Evolutionary conservation across 495 filamentous ascomycete species (phyloP), one percentile per base, ranked within the genome.

Genomic region (Parathielavia appendiculata): DNA sequence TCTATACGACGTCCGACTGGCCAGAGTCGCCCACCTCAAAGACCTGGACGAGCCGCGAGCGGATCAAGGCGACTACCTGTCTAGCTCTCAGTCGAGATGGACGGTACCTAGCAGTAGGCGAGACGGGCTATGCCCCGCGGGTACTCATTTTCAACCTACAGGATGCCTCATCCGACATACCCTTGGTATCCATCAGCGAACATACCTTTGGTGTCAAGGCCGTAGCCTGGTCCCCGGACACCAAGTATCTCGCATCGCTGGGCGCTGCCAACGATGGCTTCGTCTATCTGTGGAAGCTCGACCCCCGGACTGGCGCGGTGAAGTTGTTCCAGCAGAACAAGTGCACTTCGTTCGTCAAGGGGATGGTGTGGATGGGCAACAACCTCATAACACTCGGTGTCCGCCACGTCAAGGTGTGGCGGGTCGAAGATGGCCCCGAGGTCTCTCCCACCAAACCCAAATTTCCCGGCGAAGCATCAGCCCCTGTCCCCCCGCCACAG

Each of bases 61-160:
- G 91, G 59, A 87, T 96, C 66, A 96, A 96, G 71, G 90, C 92
- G n/a, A 89, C 91, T 1, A 96, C 91, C n/a, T 95, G 90, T 73
- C 81, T 97, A 26, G 88, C 88, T 19, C 84, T 98, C 55, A 97
- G 91, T 71, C 87, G 84, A 5, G 90, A 96, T 79, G 93, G 90
- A 45, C 86, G 82, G 58, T 90, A 89, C 67, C 80, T 98, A 41
- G 93, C 95, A 26, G 86, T 97, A 34, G 93, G 93, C 68, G 93
- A 98, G 84, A 96, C 91, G 26, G 93, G 93, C 50, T 96, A 97
- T 72, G 89, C 87, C 58, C 93, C 93, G 9, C 81, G 95, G 46
- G 89, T 97, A 5, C 79, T 97, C 46, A 85, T 98, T 39, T 98
- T 95, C 73, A 90, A 83, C 41, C 86, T 91, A 10, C 79, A 84